Base-by-base conservation (phyloP, 2,329 filamentous ascomycete species). In the Plectosphaerella sp. region DNA sequence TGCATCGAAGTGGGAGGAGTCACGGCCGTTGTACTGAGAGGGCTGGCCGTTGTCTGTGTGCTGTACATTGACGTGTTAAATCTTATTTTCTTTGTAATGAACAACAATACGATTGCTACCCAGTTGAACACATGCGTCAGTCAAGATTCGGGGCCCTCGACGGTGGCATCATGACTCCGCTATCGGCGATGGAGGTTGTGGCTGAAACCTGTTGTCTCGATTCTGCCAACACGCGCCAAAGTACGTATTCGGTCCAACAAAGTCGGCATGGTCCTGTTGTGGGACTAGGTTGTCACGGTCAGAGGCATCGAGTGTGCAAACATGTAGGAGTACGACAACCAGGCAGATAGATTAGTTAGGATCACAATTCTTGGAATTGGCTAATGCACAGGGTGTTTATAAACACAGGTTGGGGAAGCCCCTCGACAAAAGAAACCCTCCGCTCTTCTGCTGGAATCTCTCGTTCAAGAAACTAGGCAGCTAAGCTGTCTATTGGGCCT, bases 321-420 rank as follows among this genome's bases (percentile, higher is more conserved):
- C 22, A 33, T 33, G 28, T 33, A 33, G 8, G 28, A 33, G 28
- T 33, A 33, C 4, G 28, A 33, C 8, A 33, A 33, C 28, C 28
- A 33, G 11, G 28, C 28, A 33, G 28, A 9, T 33, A 33, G 16
- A 43, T 18, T 43, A 15, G 35, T 49, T 49, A 49, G 25, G 48
- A 33, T 49, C 48, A 49, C 28, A 39, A 35, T 57, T 61, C 53
- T 72, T 75, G 65, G 67, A 72, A 78, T 54, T 72, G 73, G 78
- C 78, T 83, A 83, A 76, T 76, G 78, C 79, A 83, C 79, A 83
- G 68, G 65, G 74, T 78, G 74, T 77, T 72, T 79, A 78, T 79
- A 71, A 72, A 80, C 75, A 79, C 71, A 74, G 63, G 37, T 41
- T 43, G 66, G 68, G 64, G 69, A 52, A 49, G 49, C 41, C 55